phyloP scores from a whole-genome alignment of 257 asterid species.

The Nicotiana obtusifolia region DNA sequence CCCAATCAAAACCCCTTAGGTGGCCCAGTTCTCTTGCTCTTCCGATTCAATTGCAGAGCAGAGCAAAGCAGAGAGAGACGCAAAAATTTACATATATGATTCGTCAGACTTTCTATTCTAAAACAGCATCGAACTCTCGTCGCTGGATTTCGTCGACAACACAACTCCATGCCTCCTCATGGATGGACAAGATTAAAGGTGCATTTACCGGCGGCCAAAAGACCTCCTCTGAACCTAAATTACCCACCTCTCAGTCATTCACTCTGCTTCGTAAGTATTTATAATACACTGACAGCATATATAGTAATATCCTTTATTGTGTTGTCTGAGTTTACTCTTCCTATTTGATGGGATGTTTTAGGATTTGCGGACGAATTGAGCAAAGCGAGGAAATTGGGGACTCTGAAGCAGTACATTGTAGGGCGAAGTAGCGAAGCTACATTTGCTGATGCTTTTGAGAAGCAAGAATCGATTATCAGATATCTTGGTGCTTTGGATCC shows the following conservation, averaged over 20 bases:
- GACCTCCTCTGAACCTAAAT: slow-evolving; percentile 21
- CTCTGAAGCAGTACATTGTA: slow-evolving; percentile 59
- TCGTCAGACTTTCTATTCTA: background rate
- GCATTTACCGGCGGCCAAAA: slow-evolving; percentile 66
- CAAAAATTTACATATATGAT: background rate
- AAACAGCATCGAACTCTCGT: slow-evolving; percentile 7
- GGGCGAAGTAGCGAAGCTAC: slow-evolving; percentile 78
- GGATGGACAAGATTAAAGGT: slow-evolving; percentile 85
- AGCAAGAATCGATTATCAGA: slow-evolving; percentile 75
- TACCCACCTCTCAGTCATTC: slow-evolving; percentile 35
- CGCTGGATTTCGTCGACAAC: slow-evolving; percentile 62
- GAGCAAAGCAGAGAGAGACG: background rate
- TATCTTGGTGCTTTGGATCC: slow-evolving; percentile 70
- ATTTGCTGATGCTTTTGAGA: slow-evolving; percentile 60
- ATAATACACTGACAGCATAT: no score
- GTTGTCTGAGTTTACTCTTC: no score
- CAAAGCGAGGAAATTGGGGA: slow-evolving; percentile 65
- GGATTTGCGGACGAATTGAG: slow-evolving; percentile 82
- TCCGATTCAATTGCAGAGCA: background rate
- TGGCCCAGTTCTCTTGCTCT: background rate
- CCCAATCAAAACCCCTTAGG: background rate
- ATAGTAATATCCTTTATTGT: no score
- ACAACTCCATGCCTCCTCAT: slow-evolving; percentile 50
- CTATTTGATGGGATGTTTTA: slow-evolving; percentile 6
- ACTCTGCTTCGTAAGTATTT: slow-evolving; percentile 55